These are phyloP conservation scores for Infundibulicybe gibba DNA, from an alignment of 768 basidiomycete genomes.

Conservation along the genomic window DNA sequence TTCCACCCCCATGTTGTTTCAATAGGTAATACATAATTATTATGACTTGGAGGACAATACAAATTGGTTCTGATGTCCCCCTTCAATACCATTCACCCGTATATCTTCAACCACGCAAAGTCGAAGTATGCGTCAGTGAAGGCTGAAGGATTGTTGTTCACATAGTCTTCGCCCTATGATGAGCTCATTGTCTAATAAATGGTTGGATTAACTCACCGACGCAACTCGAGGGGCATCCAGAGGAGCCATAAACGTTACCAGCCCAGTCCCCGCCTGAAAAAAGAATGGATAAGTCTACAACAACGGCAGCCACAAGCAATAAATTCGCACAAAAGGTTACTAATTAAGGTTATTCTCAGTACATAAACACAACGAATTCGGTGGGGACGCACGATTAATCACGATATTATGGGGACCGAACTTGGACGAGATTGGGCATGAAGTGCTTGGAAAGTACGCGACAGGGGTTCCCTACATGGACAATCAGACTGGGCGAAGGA, in stretches of 20 bases:
- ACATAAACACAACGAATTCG: background rate
- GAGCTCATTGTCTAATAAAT: background rate
- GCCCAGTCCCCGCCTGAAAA: conserved; percentile 56
- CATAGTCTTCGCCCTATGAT: conserved; percentile 40
- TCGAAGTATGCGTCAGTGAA: conserved; percentile 73
- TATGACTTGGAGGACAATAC: too few species aligned
- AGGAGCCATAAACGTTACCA: conserved; percentile 38
- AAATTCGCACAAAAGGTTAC: conserved; percentile 57
- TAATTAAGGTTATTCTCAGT: conserved; percentile 7
- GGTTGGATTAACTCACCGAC: conserved; percentile 32
- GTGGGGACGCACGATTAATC: conserved; percentile 44
- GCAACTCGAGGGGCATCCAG: conserved; percentile 54
- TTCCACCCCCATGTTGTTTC: background rate
- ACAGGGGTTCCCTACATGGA: conserved; percentile 46
- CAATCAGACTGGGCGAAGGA: background rate
- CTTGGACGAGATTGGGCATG: conserved; percentile 52
- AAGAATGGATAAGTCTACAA: conserved; percentile 1
- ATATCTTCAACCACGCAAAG: conserved; percentile 52
- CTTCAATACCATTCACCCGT: conserved; percentile 10
- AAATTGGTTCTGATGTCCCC: too few species aligned
- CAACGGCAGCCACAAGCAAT: too few species aligned
- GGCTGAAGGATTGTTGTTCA: conserved; percentile 62
- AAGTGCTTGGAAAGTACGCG: conserved; percentile 58
- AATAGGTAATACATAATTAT: background rate
- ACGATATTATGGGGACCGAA: conserved; percentile 61